Evolutionary conservation across 371 early-diverging fungal species (phyloP).

Genomic region (Mortierella polycephala): DNA sequence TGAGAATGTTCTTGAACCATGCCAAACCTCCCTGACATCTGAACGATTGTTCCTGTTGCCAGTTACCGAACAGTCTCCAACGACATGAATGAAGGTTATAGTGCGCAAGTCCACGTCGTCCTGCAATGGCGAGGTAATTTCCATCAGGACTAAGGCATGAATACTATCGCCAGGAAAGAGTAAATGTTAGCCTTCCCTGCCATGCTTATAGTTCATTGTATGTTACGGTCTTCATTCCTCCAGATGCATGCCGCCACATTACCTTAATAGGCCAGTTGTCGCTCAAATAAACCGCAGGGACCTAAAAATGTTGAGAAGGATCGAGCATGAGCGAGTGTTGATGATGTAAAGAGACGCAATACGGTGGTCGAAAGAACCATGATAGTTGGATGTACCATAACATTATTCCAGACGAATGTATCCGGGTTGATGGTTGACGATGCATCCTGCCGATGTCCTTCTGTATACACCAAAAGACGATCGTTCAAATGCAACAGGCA

Average conservation of each 20-base stretch:
- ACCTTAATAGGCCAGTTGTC: constrained; percentile 89
- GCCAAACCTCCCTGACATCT: constrained; percentile 76
- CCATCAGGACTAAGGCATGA: constrained; percentile 76
- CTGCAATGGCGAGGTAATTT: constrained; percentile 82
- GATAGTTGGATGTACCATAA: constrained; percentile 61
- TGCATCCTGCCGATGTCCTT: constrained; percentile 75
- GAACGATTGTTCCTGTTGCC: constrained; percentile 86
- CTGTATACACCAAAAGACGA: constrained; percentile 75
- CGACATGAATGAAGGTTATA: constrained; percentile 77
- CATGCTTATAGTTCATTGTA: too few species aligned
- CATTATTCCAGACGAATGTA: constrained; percentile 80
- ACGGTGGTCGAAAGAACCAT: too few species aligned
- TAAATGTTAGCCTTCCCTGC: not conserved
- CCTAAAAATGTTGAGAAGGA: constrained; percentile 48
- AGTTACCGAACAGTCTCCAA: constrained; percentile 90
- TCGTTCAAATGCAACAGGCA: constrained; percentile 79
- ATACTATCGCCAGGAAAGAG: constrained; percentile 55
- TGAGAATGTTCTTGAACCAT: constrained; percentile 81
- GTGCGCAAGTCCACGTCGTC: constrained; percentile 82
- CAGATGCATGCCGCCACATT: constrained; percentile 12
- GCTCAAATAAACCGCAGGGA: constrained; percentile 80
- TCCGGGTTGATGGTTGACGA: constrained; percentile 77
- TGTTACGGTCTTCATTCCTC: not conserved
- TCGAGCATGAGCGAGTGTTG: too few species aligned
- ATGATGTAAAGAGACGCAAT: too few species aligned